Evolutionary conservation across 73 alveolate genomes (phyloP).

Genomic region (Paramecium pentaurelia): DNA sequence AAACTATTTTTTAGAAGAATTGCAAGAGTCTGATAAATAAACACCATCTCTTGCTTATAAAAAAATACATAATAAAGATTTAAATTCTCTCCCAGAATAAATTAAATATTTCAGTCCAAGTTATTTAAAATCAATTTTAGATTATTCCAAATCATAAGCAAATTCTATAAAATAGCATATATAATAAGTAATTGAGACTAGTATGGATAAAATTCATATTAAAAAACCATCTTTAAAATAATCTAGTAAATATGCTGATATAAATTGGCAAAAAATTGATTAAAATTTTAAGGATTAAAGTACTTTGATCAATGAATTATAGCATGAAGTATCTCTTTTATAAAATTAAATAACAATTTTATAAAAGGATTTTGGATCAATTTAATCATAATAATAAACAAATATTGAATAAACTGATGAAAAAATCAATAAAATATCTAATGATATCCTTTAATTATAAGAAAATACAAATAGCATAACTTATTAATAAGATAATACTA

Average conservation of each 20-base stretch:
- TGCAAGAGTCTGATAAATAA: neutral
- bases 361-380: neutral
- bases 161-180: neutral
- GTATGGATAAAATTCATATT: neutral
- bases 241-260: neutral
- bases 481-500: neutral
- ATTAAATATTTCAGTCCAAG: neutral
- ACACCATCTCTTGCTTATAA: neutral
- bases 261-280: neutral
- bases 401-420: neutral
- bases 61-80: neutral
- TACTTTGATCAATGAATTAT: neutral
- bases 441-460: neutral
- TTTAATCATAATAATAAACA: neutral
- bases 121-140: neutral
- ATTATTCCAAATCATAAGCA: neutral
- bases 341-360: neutral
- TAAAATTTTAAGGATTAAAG: neutral
- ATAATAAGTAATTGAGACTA: neutral
- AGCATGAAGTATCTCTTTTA: neutral
- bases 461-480: neutral
- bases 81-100: neutral
- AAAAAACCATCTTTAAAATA: neutral
- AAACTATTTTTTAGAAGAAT: neutral
- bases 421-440: neutral